Evolutionary conservation across 768 basidiomycete genomes (phyloP).

Genomic region (Boletus rubropictus): DNA sequence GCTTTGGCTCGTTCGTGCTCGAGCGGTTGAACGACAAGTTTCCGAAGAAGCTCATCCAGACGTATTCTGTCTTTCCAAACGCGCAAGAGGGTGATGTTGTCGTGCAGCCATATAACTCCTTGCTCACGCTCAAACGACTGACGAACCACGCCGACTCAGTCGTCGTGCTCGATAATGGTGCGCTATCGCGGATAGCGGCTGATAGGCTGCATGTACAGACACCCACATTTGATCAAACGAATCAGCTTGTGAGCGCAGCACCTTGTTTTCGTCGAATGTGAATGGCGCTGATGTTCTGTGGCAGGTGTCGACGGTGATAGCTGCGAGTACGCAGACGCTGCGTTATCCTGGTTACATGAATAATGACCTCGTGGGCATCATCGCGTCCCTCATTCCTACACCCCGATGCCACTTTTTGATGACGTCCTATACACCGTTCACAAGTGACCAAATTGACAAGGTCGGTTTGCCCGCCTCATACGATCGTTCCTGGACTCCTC

Average conservation of each 20-base stretch:
- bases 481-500: not conserved
- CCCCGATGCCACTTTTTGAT: conserved; percentile 97
- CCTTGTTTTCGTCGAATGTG: not conserved
- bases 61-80: conserved; percentile 97
- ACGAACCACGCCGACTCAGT: conserved; percentile 97
- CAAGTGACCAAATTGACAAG: conserved; percentile 94
- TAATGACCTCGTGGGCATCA: conserved; percentile 95
- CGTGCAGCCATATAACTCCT: conserved; percentile 96
- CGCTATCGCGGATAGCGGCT: conserved; percentile 85
- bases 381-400: conserved; percentile 94
- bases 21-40: conserved; percentile 97
- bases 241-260: conserved; percentile 62
- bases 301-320: conserved; percentile 95
- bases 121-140: conserved; percentile 87
- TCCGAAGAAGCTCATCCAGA: conserved; percentile 98
- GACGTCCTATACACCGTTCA: conserved; percentile 99
- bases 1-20: conserved; percentile 94
- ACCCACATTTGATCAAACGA: conserved; percentile 86
- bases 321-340: conserved; percentile 93
- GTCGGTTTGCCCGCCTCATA: conserved; percentile 38
- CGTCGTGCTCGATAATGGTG: conserved; percentile 95
- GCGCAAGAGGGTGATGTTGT: conserved; percentile 92
- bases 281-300: not conserved
- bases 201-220: conserved; percentile 87
- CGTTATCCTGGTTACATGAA: conserved; percentile 99